Evolutionary conservation across 2,329 filamentous ascomycete species (phyloP).

Genomic region (Byssothecium circinans): DNA sequence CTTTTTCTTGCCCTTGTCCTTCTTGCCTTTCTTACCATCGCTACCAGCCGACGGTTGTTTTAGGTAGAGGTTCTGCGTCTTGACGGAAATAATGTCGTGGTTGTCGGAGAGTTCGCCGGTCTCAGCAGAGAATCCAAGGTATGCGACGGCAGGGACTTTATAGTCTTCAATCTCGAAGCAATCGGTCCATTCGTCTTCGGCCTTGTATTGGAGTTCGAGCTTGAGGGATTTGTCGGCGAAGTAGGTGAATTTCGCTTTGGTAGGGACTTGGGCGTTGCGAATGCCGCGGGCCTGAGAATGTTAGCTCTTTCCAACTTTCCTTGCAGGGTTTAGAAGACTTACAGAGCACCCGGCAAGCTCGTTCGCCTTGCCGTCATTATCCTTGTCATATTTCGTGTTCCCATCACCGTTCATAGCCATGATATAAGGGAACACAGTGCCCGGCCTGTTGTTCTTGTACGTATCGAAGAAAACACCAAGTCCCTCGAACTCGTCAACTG

Average conservation of each 20-base stretch:
- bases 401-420: conserved; percentile 99
- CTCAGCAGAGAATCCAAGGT: conserved; percentile 73
- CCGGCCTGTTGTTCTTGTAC: conserved; percentile 98
- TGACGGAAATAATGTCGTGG: conserved; percentile 90
- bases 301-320: conserved; percentile 11
- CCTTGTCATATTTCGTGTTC: conserved; percentile 84
- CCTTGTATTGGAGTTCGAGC: conserved; percentile 92
- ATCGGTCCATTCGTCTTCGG: conserved; percentile 80
- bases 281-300: conserved; percentile 71
- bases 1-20: conserved; percentile 26
- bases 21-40: conserved; percentile 27
- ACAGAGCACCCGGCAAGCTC: conserved; percentile 92
- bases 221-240: conserved; percentile 93
- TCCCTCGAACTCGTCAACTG: conserved; percentile 85
- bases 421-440: conserved; percentile 93
- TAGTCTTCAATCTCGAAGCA: conserved; percentile 76
- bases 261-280: conserved; percentile 71
- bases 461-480: conserved; percentile 96
- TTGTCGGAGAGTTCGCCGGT: conserved; percentile 97
- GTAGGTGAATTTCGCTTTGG: conserved; percentile 87
- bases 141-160: conserved; percentile 73
- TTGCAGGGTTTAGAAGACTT: conserved; percentile 31
- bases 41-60: conserved; percentile 46
- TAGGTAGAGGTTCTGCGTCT: conserved; percentile 82
- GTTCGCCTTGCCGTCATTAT: conserved; percentile 88